These are phyloP conservation scores for Conoideocrella luteorostrata DNA, from an alignment of 2,329 filamentous ascomycete species.

Conservation along the genomic window DNA sequence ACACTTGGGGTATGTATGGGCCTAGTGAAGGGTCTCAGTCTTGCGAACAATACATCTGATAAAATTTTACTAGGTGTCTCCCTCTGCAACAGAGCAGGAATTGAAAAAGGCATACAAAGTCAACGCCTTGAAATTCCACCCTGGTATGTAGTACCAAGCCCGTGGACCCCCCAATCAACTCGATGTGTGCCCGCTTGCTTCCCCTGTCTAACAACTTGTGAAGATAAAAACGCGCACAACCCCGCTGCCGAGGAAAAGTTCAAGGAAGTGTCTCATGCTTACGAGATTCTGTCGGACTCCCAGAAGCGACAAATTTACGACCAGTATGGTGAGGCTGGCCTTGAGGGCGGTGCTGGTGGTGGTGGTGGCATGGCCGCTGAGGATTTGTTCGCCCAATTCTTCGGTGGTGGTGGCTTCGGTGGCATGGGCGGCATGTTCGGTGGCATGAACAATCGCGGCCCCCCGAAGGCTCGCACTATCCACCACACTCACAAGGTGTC, in stretches of 20 bases:
- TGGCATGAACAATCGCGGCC: slow-evolving; percentile 69
- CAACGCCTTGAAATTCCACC: slow-evolving; percentile 76
- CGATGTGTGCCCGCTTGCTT: too few species aligned
- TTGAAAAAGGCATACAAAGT: slow-evolving; percentile 88
- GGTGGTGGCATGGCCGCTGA: slow-evolving; percentile 87
- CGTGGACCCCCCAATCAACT: slow-evolving; percentile 13
- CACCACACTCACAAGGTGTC: slow-evolving; percentile 98
- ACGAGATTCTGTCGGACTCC: slow-evolving; percentile 86
- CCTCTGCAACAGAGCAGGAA: slow-evolving; percentile 74
- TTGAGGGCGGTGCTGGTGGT: slow-evolving; percentile 77
- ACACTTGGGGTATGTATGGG: slow-evolving; percentile 64
- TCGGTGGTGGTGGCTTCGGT: slow-evolving; percentile 64
- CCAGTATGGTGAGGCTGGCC: slow-evolving; percentile 93
- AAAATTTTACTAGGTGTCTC: slow-evolving; percentile 63
- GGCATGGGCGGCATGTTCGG: slow-evolving; percentile 70
- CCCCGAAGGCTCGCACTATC: slow-evolving; percentile 86
- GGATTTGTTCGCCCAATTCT: slow-evolving; percentile 96
- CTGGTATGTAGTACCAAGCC: slow-evolving; percentile 51
- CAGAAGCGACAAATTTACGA: slow-evolving; percentile 93
- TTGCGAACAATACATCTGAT: too few species aligned
- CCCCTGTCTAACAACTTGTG: slow-evolving; percentile 1
- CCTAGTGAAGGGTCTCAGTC: too few species aligned
- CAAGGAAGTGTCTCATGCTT: slow-evolving; percentile 94
- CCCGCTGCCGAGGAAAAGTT: slow-evolving; percentile 94
- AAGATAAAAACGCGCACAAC: slow-evolving; percentile 96